Base-by-base conservation (phyloP, 2,329 filamentous ascomycete genomes). In the Phialophora verrucosa region DNA sequence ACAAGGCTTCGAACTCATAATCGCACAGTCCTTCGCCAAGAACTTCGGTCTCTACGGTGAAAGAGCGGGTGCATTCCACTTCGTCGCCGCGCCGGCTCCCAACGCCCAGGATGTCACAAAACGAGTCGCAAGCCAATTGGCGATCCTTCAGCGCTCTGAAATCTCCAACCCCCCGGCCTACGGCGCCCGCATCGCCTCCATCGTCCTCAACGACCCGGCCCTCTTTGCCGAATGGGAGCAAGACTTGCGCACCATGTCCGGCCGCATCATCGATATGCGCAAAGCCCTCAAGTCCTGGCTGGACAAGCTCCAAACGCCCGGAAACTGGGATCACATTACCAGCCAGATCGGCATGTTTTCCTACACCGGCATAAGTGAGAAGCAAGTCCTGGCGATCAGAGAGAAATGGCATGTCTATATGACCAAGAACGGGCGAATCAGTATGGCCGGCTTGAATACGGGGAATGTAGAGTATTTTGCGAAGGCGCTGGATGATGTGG, bases 341-440 rank as follows among this genome's bases (percentile, higher is more conserved):
- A 91, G 96, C 75, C 95, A 99, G 85, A 99, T 99, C 76, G 95
- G 95, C 82, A 99, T 99, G 95, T 99, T 99, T 83, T 94, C 90
- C 78, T 99, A 96, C 64, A 84, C 83, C 0, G 85, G 85, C 0
- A 75, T 87, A 66, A 81, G 68, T 4, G 80, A 83, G 65, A 66
- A 75, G 3, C 84, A 86, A 69, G 83, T 87, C 3, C 71, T 75
- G 70, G 73, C 77, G 55, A 71, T 83, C 67, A 74, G 79, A 35
- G 79, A 81, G 60, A 81, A 83, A 74, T 82, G 80, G 77, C 82
- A 83, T 67, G 76, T 83, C 50, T 83, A 83, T 65, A 83, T 83
- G 82, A 98, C 94, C 72, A 97, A 97, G 87, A 99, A 99, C 76
- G 95, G 95, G 25, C 90, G 95, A 57, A 97, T 98, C 80, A 96